Conservation (phyloP, 1,139 yeast species). For the Sugiyamaella xylanicola region DNA sequence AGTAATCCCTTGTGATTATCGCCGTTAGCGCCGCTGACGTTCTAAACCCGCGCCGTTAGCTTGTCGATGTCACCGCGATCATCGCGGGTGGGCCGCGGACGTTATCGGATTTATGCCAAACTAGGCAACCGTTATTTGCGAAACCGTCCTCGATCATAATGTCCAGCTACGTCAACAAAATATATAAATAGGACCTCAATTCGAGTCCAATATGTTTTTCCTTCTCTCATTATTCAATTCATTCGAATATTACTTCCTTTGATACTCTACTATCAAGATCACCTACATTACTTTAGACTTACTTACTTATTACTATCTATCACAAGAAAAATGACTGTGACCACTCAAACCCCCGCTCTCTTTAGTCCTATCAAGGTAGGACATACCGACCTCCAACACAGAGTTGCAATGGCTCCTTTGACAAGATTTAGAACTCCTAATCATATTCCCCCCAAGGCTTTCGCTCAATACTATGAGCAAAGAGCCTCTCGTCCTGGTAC, state of each 20-base stretch:
- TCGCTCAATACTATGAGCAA: slow-evolving; percentile 53
- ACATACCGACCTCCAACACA: slow-evolving; percentile 35
- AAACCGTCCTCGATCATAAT: background rate
- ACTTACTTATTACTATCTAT: too few relatives aligned
- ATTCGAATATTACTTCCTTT: background rate
- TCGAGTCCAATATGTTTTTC: too few relatives aligned
- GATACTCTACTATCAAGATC: too few relatives aligned
- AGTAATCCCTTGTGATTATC: too few relatives aligned
- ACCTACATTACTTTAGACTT: too few relatives aligned
- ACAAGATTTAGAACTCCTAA: slow-evolving; percentile 45
- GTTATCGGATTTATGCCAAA: background rate
- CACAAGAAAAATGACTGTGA: background rate
- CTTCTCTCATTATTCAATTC: background rate
- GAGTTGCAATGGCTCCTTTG: slow-evolving; percentile 53
- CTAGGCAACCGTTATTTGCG: background rate
- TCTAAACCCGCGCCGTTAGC: background rate
- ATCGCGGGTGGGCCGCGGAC: background rate
- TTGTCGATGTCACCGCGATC: too few relatives aligned
- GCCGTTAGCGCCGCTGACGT: too few relatives aligned
- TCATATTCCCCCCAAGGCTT: slow-evolving; percentile 50
- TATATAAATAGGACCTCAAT: background rate
- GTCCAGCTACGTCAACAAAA: background rate
- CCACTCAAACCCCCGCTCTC: slow-evolving; percentile 23
- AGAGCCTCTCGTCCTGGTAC: slow-evolving; percentile 57
- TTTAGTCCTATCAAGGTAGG: slow-evolving; percentile 36